A percentile compares a stretch with the other conserved stretches of the same genome.
Conservation (phyloP, 2,329 filamentous ascomycete species). For the Acephala macrosclerotiorum region DNA sequence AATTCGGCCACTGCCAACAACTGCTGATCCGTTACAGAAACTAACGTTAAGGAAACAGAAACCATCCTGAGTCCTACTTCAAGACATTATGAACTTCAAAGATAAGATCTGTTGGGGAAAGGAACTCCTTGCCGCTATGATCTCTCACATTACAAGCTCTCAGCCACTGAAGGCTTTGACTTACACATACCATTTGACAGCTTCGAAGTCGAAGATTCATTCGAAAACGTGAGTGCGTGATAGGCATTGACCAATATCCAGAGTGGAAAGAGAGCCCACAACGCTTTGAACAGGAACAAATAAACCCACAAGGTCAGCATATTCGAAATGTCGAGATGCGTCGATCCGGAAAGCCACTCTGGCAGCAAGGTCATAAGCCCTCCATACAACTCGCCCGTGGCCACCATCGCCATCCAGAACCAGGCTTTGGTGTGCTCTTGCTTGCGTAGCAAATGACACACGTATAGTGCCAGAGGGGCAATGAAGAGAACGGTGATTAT, state of each 20-base stretch:
- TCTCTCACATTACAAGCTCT: background rate
- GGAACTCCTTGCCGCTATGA: background rate
- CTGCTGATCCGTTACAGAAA: no score
- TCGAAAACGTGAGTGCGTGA: background rate
- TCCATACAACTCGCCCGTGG: constrained; percentile 72
- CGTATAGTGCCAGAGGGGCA: constrained; percentile 64
- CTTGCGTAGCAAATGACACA: constrained; percentile 65
- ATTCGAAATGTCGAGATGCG: constrained; percentile 69
- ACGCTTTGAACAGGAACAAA: constrained; percentile 71
- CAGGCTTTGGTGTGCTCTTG: constrained; percentile 59
- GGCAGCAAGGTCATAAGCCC: constrained; percentile 76
- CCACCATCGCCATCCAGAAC: constrained; percentile 70
- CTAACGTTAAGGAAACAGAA: no score
- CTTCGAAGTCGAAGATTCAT: background rate
- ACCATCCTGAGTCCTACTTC: no score
- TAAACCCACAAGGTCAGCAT: constrained; percentile 70
- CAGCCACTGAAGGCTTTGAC: background rate
- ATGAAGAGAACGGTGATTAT: constrained; percentile 69
- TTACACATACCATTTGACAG: background rate
- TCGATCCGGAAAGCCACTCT: constrained; percentile 69
- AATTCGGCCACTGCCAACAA: no score
- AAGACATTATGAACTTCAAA: no score
- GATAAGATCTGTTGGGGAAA: background rate
- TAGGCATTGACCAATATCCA: constrained; percentile 57
- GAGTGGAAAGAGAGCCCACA: constrained; percentile 70